These are phyloP conservation scores for Annulohypoxylon stygium DNA, from an alignment of 495 filamentous ascomycete genomes.

Conservation along the genomic window DNA sequence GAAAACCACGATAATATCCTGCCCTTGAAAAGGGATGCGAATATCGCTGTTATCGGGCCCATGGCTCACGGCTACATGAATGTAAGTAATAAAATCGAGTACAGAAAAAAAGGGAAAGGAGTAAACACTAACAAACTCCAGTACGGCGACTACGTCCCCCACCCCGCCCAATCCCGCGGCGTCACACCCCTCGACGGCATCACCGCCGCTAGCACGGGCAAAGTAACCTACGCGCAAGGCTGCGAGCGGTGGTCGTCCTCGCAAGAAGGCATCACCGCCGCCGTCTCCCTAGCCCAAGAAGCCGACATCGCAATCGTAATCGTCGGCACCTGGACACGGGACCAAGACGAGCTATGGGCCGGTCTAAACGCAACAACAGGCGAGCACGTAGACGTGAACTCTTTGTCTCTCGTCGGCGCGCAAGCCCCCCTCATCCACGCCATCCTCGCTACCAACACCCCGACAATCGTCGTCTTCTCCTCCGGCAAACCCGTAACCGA, in stretches of 20 bases:
- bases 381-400: conserved; percentile 75
- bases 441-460: conserved; percentile 72
- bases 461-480: conserved; percentile 76
- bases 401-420: conserved; percentile 75
- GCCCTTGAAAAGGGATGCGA: conserved; percentile 70
- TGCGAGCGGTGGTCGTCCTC: conserved; percentile 77
- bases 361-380: conserved; percentile 78
- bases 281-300: conserved; percentile 70
- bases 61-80: conserved; percentile 81
- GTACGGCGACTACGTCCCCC: conserved; percentile 78
- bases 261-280: conserved; percentile 72
- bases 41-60: conserved; percentile 78
- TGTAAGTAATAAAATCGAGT: conserved; percentile 53
- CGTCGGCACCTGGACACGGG: conserved; percentile 79
- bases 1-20: conserved; percentile 74
- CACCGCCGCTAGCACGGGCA: conserved; percentile 66
- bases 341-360: conserved; percentile 75
- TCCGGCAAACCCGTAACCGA: conserved; percentile 79
- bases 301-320: conserved; percentile 79
- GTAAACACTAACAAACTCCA: conserved; percentile 43
- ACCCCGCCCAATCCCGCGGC: conserved; percentile 69
- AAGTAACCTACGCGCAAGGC: conserved; percentile 74
- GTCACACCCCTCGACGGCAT: conserved; percentile 77
- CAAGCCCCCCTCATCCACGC: conserved; percentile 73
- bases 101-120: neutral